Evolutionary conservation across 805 yeast genomes (phyloP).

Genomic region (Candida xiaguanensis): DNA sequence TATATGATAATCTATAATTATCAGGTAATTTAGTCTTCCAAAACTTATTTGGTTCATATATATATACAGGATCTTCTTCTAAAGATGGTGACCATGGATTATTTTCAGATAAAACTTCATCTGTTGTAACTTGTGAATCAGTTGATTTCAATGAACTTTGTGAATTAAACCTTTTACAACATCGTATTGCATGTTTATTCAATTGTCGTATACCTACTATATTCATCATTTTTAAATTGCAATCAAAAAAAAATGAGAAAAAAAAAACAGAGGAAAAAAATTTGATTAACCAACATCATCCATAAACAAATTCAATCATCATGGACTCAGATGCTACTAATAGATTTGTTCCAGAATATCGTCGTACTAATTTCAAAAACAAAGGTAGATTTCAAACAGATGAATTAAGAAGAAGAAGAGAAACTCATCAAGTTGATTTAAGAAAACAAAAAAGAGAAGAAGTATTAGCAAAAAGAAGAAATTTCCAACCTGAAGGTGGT

Average conservation of each 20-base stretch:
- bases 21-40: slow-evolving; percentile 46
- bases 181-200: neutral
- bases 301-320: neutral
- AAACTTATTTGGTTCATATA: slow-evolving; percentile 39
- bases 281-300: slow-evolving; percentile 5
- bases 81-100: slow-evolving; percentile 46
- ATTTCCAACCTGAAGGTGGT: slow-evolving; percentile 46
- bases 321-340: slow-evolving; percentile 77
- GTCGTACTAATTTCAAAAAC: slow-evolving; percentile 94
- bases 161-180: neutral
- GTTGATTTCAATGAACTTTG: slow-evolving; percentile 1
- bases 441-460: slow-evolving; percentile 97
- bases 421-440: slow-evolving; percentile 92
- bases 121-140: slow-evolving; percentile 38
- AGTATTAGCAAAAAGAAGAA: slow-evolving; percentile 89
- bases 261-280: slow-evolving; percentile 1
- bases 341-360: slow-evolving; percentile 94
- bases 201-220: neutral
- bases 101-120: slow-evolving; percentile 37
- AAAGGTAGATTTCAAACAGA: slow-evolving; percentile 91
- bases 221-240: neutral
- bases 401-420: slow-evolving; percentile 96
- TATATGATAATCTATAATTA: slow-evolving; percentile 52
- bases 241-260: neutral
- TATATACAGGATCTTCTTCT: slow-evolving; percentile 40